Conservation (phyloP, 305 asterid genomes). For the Lippia alba region DNA sequence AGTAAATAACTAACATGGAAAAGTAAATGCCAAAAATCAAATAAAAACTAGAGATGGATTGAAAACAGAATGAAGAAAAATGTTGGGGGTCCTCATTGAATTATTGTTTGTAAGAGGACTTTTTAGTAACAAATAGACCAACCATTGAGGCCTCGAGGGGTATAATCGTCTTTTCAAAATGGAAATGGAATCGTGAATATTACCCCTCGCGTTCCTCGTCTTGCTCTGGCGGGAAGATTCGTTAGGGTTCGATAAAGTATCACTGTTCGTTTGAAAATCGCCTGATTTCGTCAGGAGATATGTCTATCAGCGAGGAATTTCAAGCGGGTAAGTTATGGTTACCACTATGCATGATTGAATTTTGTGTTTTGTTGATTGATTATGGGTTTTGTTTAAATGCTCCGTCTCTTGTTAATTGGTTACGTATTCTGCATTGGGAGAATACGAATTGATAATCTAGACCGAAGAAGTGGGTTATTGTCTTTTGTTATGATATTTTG, state of each 20-base stretch:
- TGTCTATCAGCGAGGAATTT: slow-evolving; percentile 64
- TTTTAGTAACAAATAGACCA: too few relatives aligned
- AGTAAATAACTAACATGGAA: too few relatives aligned
- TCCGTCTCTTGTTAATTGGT: slow-evolving; percentile 13
- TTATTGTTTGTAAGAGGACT: too few relatives aligned
- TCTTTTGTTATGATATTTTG: not conserved
- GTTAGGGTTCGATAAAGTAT: slow-evolving; percentile 44
- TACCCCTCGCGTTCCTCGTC: slow-evolving; percentile 2
- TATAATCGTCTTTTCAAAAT: slow-evolving; percentile 14
- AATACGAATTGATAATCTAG: not conserved
- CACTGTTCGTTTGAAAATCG: slow-evolving; percentile 18
- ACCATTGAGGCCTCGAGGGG: slow-evolving; percentile 6
- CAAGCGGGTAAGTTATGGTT: slow-evolving; percentile 51
- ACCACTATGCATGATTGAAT: not conserved
- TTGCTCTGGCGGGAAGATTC: slow-evolving; percentile 48
- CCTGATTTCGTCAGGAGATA: slow-evolving; percentile 4
- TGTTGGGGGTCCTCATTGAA: too few relatives aligned
- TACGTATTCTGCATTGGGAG: not conserved
- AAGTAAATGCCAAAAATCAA: too few relatives aligned
- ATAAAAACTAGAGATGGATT: too few relatives aligned
- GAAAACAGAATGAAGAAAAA: too few relatives aligned
- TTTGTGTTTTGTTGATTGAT: slow-evolving; percentile 13
- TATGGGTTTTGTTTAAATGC: slow-evolving; percentile 4
- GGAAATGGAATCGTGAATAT: not conserved
- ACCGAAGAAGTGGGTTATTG: not conserved